These are phyloP conservation scores for Gossypium arboreum DNA, from an alignment of 345 rosid species.

Conservation along the genomic window DNA sequence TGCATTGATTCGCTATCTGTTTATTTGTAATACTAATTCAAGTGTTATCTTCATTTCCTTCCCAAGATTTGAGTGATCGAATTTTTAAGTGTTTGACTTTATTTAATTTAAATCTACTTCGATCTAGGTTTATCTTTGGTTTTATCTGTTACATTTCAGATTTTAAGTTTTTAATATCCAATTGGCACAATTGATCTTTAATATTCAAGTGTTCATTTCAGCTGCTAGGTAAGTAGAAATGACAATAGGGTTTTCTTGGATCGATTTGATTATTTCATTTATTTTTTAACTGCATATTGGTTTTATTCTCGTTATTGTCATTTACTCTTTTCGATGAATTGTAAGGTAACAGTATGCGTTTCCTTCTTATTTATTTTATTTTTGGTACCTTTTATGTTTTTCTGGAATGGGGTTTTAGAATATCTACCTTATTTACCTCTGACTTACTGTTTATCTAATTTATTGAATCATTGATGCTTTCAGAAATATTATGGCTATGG, in stretches of 20 bases:
- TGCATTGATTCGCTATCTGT: slow-evolving; percentile 6
- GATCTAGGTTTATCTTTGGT: neutral
- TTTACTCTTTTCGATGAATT: neutral
- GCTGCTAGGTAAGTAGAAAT: neutral
- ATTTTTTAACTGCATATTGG: no score
- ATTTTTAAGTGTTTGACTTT: neutral
- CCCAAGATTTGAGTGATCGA: neutral
- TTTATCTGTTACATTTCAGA: neutral
- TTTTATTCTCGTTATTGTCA: neutral
- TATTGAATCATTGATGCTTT: slow-evolving; percentile 5
- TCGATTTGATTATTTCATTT: neutral
- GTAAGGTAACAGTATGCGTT: neutral
- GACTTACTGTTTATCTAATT: neutral
- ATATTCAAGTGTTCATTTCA: neutral
- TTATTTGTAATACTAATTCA: neutral
- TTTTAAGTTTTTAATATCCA: neutral
- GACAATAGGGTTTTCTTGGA: neutral
- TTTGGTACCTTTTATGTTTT: neutral
- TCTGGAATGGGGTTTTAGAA: neutral
- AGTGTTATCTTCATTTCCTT: neutral
- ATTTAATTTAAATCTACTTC: neutral
- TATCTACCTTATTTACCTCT: neutral
- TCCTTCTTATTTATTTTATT: neutral
- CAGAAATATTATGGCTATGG: slow-evolving; percentile 34
- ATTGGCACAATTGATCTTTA: neutral